Conservation (phyloP, 2,329 filamentous ascomycete species). For the Fusarium bulbicola region DNA sequence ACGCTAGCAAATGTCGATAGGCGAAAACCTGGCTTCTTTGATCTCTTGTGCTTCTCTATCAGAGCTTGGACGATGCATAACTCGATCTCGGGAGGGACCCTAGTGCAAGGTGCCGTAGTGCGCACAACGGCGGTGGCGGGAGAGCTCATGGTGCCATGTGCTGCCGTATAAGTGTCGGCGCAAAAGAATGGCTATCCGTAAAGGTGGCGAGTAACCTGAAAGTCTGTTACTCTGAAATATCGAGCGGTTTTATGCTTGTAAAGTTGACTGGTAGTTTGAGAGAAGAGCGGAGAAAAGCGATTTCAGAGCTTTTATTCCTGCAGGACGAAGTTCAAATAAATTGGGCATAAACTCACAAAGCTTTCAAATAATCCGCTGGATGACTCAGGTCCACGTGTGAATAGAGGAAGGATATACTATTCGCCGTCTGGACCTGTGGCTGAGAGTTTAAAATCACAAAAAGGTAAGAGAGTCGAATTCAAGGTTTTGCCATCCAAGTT, state of each 20-base stretch:
- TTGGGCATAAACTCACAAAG: no score
- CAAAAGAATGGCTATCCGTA: no score
- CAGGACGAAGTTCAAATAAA: no score
- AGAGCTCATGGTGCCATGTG: background rate
- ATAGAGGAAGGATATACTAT: background rate
- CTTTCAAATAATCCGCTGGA: no score
- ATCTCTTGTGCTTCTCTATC: background rate
- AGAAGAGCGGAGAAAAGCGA: background rate
- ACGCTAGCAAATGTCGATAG: slow-evolving; percentile 1
- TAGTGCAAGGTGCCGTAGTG: no score
- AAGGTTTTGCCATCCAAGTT: background rate
- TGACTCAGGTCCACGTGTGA: background rate
- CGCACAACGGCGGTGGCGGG: background rate
- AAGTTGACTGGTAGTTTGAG: fast-evolving
- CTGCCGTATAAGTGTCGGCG: background rate
- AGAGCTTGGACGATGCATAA: background rate
- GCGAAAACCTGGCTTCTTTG: fast-evolving
- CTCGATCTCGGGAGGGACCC: background rate
- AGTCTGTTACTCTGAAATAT: background rate
- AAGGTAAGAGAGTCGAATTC: background rate
- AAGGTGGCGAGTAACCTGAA: fast-evolving
- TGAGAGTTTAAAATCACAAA: background rate
- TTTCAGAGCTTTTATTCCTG: background rate
- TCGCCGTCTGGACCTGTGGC: no score
- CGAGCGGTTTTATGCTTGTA: background rate